phyloP scores from a whole-genome alignment of 148 eudicot species.

The Fagopyrum esculentum region DNA sequence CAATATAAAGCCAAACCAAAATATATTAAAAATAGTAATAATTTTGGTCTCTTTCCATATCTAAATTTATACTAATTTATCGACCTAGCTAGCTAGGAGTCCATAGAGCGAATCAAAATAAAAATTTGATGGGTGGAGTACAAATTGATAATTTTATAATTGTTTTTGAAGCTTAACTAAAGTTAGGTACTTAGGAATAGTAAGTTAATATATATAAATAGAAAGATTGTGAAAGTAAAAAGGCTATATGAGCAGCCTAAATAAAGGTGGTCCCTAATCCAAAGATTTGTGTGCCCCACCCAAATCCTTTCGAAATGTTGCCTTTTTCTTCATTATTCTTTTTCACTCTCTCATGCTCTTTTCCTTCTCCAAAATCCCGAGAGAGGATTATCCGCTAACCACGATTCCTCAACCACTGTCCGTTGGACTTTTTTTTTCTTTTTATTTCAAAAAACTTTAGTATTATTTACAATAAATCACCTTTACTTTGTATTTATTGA shows the following conservation, averaged over 20 bases:
- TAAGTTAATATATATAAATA: not conserved
- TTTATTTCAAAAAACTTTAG: not conserved
- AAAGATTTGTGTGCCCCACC: not conserved
- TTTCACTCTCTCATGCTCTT: not conserved
- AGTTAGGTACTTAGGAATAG: not conserved
- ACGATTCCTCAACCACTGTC: constrained; percentile 2
- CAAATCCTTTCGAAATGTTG: not conserved
- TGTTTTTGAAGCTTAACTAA: not conserved
- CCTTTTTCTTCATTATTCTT: not conserved
- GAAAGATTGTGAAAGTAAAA: not conserved
- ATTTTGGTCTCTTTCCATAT: not conserved
- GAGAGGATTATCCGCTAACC: constrained; percentile 4
- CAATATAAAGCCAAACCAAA: not conserved
- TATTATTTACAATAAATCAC: too few species aligned
- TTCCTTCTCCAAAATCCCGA: constrained; percentile 1
- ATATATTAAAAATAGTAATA: not conserved
- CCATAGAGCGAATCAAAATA: not conserved
- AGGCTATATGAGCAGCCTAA: not conserved
- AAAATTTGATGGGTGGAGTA: not conserved
- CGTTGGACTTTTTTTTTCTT: not conserved
- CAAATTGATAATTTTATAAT: not conserved
- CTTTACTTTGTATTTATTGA: too few species aligned
- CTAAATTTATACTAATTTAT: not conserved
- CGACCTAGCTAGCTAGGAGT: not conserved
- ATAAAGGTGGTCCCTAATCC: not conserved